A percentile compares a stretch with the other conserved stretches of the same genome.
Evolutionary conservation across 2,329 filamentous ascomycete species (phyloP).

Genomic region (Colletotrichum sojae): DNA sequence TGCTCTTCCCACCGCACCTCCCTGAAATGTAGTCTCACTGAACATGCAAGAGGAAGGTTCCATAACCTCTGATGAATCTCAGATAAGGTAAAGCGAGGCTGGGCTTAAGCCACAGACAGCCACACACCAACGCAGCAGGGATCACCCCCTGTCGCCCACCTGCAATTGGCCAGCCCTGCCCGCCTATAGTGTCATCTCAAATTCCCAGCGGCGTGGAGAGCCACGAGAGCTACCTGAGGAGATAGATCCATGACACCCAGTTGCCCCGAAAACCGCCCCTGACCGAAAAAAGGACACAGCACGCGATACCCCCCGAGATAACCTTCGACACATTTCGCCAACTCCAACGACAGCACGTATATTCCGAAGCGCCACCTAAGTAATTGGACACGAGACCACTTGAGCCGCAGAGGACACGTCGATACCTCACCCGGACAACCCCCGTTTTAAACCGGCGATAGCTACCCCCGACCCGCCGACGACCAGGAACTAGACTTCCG

Average conservation of each 20-base stretch:
- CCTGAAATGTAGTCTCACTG: slow-evolving; percentile 6
- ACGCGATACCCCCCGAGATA: slow-evolving; percentile 7
- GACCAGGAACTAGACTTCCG: slow-evolving; percentile 5
- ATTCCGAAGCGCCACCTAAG: not conserved
- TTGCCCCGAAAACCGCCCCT: slow-evolving; percentile 17
- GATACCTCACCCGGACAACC: slow-evolving; percentile 12
- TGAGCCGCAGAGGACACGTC: slow-evolving; percentile 30
- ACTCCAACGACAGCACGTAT: not conserved
- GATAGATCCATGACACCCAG: slow-evolving; percentile 23
- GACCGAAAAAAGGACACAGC: slow-evolving; percentile 25
- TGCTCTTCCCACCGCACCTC: slow-evolving; percentile 5
- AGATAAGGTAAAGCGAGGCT: slow-evolving; percentile 30
- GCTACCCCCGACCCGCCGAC: slow-evolving; percentile 15
- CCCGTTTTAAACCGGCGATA: slow-evolving; percentile 10
- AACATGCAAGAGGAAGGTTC: not conserved
- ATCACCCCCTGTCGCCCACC: not conserved
- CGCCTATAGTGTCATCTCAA: slow-evolving; percentile 34
- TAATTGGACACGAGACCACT: slow-evolving; percentile 4
- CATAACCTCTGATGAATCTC: not conserved
- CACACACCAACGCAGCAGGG: not conserved
- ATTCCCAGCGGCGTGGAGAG: slow-evolving; percentile 26
- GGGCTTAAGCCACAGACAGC: slow-evolving; percentile 25
- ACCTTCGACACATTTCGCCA: not conserved
- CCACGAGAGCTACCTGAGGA: slow-evolving; percentile 3
- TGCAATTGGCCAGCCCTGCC: slow-evolving; percentile 35